phyloP scores from a whole-genome alignment of 106 monocot species.

The Vanilla planifolia region DNA sequence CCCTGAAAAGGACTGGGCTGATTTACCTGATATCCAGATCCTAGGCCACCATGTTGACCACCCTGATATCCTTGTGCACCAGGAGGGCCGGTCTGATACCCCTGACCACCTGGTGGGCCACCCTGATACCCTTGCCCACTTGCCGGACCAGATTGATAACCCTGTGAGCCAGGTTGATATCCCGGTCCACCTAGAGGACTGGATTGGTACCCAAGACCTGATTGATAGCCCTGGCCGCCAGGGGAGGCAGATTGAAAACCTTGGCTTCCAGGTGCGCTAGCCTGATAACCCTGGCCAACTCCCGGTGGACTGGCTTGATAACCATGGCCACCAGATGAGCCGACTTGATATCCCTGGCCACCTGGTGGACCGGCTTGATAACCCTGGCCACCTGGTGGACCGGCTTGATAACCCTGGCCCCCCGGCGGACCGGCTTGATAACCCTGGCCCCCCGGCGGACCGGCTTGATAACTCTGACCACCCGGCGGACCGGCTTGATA shows the following conservation, averaged over 20 bases:
- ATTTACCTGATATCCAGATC: constrained; percentile 9
- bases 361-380: constrained; percentile 18
- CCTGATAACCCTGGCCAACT: background rate
- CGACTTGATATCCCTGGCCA: constrained; percentile 7
- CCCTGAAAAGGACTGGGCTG: constrained; percentile 5
- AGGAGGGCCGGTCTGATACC: background rate
- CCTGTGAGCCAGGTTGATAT: constrained; percentile 18
- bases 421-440: constrained; percentile 15
- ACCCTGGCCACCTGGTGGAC: constrained; percentile 13
- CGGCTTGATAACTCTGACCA: background rate
- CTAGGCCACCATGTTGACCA: background rate
- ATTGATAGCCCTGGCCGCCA: constrained; percentile 10
- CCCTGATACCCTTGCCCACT: background rate
- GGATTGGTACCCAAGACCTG: background rate
- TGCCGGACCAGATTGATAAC: background rate
- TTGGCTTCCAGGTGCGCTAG: constrained; percentile 4
- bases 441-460: constrained; percentile 6
- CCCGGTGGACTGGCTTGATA: constrained; percentile 13
- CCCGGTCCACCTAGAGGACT: constrained; percentile 1
- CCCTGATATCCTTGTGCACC: constrained; percentile 19
- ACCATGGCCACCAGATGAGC: constrained; percentile 13
- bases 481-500: constrained; percentile 12
- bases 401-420: constrained; percentile 3
- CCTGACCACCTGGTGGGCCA: background rate
- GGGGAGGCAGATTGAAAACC: constrained; percentile 22